Conservation (phyloP, 176 grass and related monocot species). For the Paspalum notatum region DNA sequence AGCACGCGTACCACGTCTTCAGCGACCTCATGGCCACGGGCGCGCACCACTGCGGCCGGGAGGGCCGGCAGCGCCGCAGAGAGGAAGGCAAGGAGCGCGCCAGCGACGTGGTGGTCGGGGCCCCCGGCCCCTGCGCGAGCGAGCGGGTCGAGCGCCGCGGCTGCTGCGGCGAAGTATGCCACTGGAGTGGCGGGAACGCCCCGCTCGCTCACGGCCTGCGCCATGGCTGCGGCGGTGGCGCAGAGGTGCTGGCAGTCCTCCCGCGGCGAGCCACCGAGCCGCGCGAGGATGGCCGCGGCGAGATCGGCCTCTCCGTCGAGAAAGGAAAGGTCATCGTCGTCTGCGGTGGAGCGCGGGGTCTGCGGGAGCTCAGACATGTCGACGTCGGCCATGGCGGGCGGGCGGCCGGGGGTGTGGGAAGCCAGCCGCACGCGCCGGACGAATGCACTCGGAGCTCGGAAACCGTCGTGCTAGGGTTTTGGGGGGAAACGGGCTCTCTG, state of each 20-base stretch:
- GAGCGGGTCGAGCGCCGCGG: constrained; percentile 57
- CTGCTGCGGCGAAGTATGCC: constrained; percentile 72
- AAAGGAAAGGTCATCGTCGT: constrained; percentile 49
- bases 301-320: constrained; percentile 53
- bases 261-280: constrained; percentile 54
- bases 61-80: constrained; percentile 56
- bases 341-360: constrained; percentile 38
- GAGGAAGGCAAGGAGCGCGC: constrained; percentile 74
- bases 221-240: constrained; percentile 70
- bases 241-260: constrained; percentile 87
- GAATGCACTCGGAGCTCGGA: background rate
- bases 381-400: constrained; percentile 53
- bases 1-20: constrained; percentile 66
- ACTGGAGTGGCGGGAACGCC: constrained; percentile 50
- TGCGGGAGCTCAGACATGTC: constrained; percentile 47
- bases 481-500: background rate
- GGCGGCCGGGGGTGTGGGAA: background rate
- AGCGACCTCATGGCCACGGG: constrained; percentile 50
- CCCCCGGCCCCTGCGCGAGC: constrained; percentile 47
- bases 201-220: constrained; percentile 72
- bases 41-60: constrained; percentile 50
- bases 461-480: constrained; percentile 50
- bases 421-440: constrained; percentile 24
- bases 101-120: constrained; percentile 50
- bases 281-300: constrained; percentile 53